Conservation (phyloP, 1,139 yeast genomes). For the Protomyces inouyei region DNA sequence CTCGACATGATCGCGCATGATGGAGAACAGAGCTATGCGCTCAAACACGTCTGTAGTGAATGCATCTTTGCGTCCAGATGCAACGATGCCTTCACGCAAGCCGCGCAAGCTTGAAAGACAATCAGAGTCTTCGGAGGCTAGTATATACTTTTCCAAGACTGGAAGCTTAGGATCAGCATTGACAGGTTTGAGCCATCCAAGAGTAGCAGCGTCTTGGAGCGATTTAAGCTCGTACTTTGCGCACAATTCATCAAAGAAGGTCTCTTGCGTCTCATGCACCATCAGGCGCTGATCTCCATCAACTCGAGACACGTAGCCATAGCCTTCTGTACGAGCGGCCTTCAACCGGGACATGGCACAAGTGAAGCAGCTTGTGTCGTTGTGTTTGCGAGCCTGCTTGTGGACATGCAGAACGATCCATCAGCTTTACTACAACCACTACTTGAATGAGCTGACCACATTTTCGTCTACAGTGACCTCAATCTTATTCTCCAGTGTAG, state of each 20-base stretch:
- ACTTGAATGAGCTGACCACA: neutral
- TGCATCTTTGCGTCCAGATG: conserved; percentile 29
- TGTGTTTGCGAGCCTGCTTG: neutral
- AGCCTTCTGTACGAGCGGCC: conserved; percentile 16
- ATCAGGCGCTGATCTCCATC: conserved; percentile 29
- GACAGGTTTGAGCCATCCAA: neutral
- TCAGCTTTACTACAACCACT: neutral
- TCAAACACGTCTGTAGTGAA: conserved; percentile 27
- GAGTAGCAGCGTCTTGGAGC: neutral
- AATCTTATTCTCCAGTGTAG: neutral
- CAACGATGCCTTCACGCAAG: conserved; percentile 32
- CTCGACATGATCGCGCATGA: conserved; percentile 33
- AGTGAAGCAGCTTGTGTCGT: neutral
- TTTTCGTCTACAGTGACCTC: neutral
- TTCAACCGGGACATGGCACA: neutral
- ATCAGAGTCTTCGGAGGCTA: conserved; percentile 10
- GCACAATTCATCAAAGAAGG: conserved; percentile 29
- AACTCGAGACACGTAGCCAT: conserved; percentile 33
- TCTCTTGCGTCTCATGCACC: conserved; percentile 28
- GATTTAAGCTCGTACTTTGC: neutral
- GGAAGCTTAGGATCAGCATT: neutral
- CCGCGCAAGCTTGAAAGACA: conserved; percentile 27
- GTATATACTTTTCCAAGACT: neutral
- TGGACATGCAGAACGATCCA: no score
- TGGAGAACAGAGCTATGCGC: conserved; percentile 32